phyloP scores from a whole-genome alignment of 192 early-diverging fungal species.

The Coemansia sp. region DNA sequence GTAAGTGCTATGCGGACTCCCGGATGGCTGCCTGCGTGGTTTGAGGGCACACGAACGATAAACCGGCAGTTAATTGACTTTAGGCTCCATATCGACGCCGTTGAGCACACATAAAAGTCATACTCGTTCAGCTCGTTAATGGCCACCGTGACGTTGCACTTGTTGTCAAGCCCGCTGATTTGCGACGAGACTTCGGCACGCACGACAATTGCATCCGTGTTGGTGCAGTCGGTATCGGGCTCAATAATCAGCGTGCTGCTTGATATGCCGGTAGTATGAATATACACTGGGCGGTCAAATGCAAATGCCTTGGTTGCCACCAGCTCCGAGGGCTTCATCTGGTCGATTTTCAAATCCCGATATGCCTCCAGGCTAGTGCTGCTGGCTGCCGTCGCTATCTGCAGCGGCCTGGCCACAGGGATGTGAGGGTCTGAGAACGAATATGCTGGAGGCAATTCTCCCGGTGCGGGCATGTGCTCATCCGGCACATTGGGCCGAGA shows the following conservation, averaged over 20 bases:
- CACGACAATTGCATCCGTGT: conserved; percentile 11
- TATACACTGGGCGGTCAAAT: conserved; percentile 25
- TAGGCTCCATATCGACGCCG: conserved; percentile 18
- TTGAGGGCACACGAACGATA: conserved; percentile 12
- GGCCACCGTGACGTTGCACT: conserved; percentile 4
- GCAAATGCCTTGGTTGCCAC: conserved; percentile 17
- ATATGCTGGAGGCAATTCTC: conserved; percentile 26
- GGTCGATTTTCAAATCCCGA: conserved; percentile 7
- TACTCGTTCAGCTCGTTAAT: conserved; percentile 22
- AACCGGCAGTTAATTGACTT: conserved; percentile 14
- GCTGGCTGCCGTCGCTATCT: background rate
- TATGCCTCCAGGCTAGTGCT: background rate
- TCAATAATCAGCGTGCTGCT: conserved; percentile 16
- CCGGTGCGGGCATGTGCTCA: background rate
- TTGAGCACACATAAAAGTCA: conserved; percentile 26
- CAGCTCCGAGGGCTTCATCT: conserved; percentile 17
- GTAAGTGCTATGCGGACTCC: conserved; percentile 15
- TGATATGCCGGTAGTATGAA: conserved; percentile 12
- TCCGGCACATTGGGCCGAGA: background rate
- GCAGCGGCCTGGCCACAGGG: background rate
- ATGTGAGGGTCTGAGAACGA: conserved; percentile 24
- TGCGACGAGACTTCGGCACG: conserved; percentile 11
- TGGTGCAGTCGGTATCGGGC: conserved; percentile 14
- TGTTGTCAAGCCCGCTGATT: conserved; percentile 5
- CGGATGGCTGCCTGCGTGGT: conserved; percentile 7